These are phyloP conservation scores for Zalaria sp. DNA, from an alignment of 2,329 filamentous ascomycete genomes.

Conservation along the genomic window DNA sequence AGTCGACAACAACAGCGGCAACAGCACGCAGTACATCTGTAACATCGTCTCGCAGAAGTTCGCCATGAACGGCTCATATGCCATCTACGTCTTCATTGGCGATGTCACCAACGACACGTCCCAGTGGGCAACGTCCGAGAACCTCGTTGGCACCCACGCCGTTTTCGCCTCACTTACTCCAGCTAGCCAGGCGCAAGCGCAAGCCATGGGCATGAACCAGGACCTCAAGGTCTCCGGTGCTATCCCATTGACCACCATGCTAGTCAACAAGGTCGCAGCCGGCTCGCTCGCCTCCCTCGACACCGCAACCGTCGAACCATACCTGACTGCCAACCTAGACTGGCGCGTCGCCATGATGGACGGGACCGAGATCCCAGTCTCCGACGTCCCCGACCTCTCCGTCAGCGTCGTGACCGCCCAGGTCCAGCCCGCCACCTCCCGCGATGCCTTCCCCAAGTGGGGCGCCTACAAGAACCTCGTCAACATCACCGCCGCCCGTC, in stretches of 20 bases:
- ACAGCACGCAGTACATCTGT: conserved; percentile 46
- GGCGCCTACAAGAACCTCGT: conserved; percentile 16
- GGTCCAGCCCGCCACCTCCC: conserved; percentile 20
- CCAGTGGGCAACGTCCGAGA: conserved; percentile 38
- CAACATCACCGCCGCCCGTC: conserved; percentile 11
- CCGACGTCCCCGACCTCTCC: conserved; percentile 21
- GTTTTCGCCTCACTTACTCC: conserved; percentile 19
- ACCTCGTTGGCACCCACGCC: conserved; percentile 48
- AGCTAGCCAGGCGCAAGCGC: conserved; percentile 1
- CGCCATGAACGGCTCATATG: conserved; percentile 47
- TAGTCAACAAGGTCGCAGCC: conserved; percentile 20
- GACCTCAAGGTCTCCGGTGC: conserved; percentile 23
- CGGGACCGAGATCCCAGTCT: conserved; percentile 17
- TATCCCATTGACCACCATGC: conserved; percentile 29
- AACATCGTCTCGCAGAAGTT: conserved; percentile 50
- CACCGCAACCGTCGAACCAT: conserved; percentile 12
- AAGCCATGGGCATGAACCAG: conserved; percentile 10
- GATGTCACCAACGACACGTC: conserved; percentile 26
- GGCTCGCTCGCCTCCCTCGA: conserved; percentile 21
- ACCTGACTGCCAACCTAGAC: conserved; percentile 16
- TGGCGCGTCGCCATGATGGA: conserved; percentile 22
- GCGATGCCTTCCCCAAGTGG: conserved; percentile 22
- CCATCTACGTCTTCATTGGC: conserved; percentile 56
- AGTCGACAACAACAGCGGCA: not conserved
- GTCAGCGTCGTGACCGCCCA: conserved; percentile 25